Percentiles rank a stretch among this genome's conserved stretches.
phyloP scores from a whole-genome alignment of 805 yeast species.

The Yamadazyma olivae region DNA sequence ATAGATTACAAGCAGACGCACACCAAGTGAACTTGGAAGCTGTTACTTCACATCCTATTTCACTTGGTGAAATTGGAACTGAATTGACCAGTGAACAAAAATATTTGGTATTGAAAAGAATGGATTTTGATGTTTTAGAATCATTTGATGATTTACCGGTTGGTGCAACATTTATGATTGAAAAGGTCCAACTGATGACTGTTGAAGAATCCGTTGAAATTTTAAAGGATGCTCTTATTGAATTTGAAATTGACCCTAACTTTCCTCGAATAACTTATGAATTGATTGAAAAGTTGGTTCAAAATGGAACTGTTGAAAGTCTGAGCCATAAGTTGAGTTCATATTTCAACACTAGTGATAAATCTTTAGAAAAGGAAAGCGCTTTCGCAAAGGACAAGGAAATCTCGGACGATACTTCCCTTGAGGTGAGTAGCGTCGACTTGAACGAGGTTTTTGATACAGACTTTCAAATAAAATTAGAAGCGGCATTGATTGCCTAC shows the following conservation, averaged over 20 bases:
- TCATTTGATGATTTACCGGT: constrained; percentile 30
- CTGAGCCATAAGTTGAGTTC: no score
- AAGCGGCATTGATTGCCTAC: constrained; percentile 38
- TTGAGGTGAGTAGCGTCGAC: background rate
- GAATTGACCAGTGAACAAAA: constrained; percentile 25
- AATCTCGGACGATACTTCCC: background rate
- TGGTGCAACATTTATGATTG: constrained; percentile 26
- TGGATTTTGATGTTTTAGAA: constrained; percentile 21
- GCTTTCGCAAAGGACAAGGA: background rate
- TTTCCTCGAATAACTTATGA: constrained; percentile 29
- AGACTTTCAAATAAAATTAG: constrained; percentile 29
- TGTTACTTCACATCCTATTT: constrained; percentile 20
- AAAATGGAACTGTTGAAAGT: no score
- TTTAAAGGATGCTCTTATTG: constrained; percentile 18
- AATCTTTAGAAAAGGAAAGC: no score
- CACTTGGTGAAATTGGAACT: constrained; percentile 21
- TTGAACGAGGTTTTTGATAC: constrained; percentile 10
- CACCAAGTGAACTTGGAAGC: constrained; percentile 17
- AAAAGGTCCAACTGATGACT: constrained; percentile 30
- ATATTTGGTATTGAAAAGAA: constrained; percentile 22
- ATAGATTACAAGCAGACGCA: no score
- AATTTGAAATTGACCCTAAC: constrained; percentile 30
- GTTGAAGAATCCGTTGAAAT: constrained; percentile 38
- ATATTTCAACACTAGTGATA: no score
- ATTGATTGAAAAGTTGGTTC: constrained; percentile 18